Percentiles rank a stretch among this genome's conserved stretches.
phyloP scores from a whole-genome alignment of 106 monocot species.

The Dendrobium chrysotoxum region DNA sequence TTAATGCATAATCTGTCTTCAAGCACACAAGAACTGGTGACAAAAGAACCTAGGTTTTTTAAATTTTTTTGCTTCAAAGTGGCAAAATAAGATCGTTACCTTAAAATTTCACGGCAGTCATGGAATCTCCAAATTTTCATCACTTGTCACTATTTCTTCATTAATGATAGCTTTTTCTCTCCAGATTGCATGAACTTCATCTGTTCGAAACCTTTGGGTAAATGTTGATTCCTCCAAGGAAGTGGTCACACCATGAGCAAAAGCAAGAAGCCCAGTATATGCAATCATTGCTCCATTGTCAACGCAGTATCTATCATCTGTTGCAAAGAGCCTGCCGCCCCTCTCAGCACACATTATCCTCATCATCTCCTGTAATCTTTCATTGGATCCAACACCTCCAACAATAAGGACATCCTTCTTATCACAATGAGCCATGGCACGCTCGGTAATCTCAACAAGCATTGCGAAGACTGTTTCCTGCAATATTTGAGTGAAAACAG shows the following conservation, averaged over 20 bases:
- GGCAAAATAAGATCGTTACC: background rate
- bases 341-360: conserved; percentile 87
- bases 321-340: conserved; percentile 79
- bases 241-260: conserved; percentile 67
- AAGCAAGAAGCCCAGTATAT: conserved; percentile 90
- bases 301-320: conserved; percentile 92
- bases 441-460: conserved; percentile 97
- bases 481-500: no score
- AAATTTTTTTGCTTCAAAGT: background rate
- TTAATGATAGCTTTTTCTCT: conserved; percentile 42
- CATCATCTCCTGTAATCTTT: conserved; percentile 95
- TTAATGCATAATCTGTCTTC: background rate
- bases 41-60: background rate
- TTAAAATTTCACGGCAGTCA: background rate
- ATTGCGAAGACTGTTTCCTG: conserved; percentile 98
- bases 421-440: conserved; percentile 99
- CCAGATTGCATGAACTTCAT: conserved; percentile 95
- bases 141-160: background rate
- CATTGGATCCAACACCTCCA: conserved; percentile 95
- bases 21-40: background rate
- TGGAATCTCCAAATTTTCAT: background rate
- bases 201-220: conserved; percentile 89
- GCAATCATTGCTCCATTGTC: conserved; percentile 99
- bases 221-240: conserved; percentile 81
- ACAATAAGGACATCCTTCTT: conserved; percentile 93